Evolutionary conservation across 192 early-diverging fungal genomes (phyloP).

Genomic region (Hyaloraphidium curvatum): DNA sequence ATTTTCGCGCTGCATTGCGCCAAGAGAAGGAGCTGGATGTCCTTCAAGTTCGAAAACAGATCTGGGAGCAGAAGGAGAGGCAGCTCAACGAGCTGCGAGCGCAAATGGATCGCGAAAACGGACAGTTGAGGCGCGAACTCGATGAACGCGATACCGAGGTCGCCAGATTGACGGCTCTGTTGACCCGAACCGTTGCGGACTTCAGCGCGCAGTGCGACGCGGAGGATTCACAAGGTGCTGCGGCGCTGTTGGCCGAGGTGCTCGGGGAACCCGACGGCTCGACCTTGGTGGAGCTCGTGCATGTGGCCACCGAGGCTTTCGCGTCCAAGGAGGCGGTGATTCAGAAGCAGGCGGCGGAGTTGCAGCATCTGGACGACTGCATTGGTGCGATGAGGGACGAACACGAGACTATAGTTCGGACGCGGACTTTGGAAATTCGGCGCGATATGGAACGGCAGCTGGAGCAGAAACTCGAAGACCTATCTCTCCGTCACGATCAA

Average conservation of each 20-base stretch:
- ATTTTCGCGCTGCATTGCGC: constrained; percentile 14
- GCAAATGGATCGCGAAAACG: constrained; percentile 11
- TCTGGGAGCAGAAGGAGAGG: constrained; percentile 21
- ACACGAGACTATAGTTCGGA: too few relatives aligned
- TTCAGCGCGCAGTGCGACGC: background rate
- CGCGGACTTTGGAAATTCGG: too few relatives aligned
- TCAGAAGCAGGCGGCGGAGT: too few relatives aligned
- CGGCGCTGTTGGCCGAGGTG: background rate
- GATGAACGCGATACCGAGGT: background rate
- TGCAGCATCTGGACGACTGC: too few relatives aligned
- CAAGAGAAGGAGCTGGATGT: constrained; percentile 27
- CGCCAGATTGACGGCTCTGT: background rate
- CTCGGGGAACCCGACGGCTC: background rate
- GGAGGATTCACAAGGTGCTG: background rate
- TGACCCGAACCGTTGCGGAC: background rate
- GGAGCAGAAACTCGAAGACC: too few relatives aligned
- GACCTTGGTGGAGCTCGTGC: background rate
- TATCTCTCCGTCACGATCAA: too few relatives aligned
- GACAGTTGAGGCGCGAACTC: background rate
- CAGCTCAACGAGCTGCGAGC: constrained; percentile 15
- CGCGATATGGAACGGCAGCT: too few relatives aligned
- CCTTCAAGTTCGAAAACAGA: constrained; percentile 19
- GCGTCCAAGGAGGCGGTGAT: too few relatives aligned
- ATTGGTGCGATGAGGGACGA: too few relatives aligned
- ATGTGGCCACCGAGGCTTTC: too few relatives aligned